phyloP scores from a whole-genome alignment of 2,329 filamentous ascomycete genomes.

The Calonectria crousiana region DNA sequence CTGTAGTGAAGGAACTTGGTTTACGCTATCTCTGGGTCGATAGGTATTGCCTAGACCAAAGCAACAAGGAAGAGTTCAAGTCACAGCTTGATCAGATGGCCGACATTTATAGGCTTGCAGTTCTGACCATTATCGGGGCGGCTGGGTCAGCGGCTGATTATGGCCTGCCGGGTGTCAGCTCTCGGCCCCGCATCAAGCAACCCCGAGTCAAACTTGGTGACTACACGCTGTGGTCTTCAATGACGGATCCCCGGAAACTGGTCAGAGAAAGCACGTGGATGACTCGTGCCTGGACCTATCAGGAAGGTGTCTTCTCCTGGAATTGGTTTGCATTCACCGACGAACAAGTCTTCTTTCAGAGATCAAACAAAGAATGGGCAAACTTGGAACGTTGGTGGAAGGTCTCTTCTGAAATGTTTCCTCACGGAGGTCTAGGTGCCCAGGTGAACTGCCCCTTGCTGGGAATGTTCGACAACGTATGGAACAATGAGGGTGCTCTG shows the following conservation, averaged over 20 bases:
- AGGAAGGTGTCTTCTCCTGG: conserved; percentile 22
- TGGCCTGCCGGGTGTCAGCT: conserved; percentile 22
- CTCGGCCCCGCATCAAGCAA: conserved; percentile 13
- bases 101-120: conserved; percentile 27
- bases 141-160: conserved; percentile 26
- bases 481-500: conserved; percentile 14
- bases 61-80: conserved; percentile 19
- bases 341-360: conserved; percentile 29
- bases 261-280: conserved; percentile 19
- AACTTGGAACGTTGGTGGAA: conserved; percentile 24
- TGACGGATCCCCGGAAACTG: conserved; percentile 13
- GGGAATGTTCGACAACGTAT: conserved; percentile 21
- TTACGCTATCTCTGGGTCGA: conserved; percentile 25
- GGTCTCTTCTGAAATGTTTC: conserved; percentile 25
- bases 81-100: conserved; percentile 26
- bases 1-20: conserved; percentile 20
- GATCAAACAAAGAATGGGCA: conserved; percentile 21
- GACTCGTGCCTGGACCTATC: conserved; percentile 27
- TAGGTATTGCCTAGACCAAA: conserved; percentile 26
- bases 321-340: conserved; percentile 28
- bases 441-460: conserved; percentile 14
- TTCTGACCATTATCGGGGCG: conserved; percentile 17
- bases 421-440: conserved; percentile 13
- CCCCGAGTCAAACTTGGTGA: conserved; percentile 19
- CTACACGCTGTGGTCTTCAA: conserved; percentile 26